phyloP scores from a whole-genome alignment of 2,329 filamentous ascomycete species.

The Arachnomyces sp. region DNA sequence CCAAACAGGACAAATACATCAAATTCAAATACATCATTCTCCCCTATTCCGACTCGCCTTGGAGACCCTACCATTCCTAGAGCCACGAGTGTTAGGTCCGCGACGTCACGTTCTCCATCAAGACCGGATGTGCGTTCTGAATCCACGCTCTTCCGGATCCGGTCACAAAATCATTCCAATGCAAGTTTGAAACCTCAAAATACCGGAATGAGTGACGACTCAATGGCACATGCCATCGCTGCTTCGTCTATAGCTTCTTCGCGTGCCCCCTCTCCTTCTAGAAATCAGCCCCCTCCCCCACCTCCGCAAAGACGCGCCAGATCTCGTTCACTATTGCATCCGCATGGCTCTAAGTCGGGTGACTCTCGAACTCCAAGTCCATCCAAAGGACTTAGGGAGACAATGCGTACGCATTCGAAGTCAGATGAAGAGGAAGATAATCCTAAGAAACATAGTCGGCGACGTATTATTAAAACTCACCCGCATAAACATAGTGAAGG shows the following conservation, averaged over 20 bases:
- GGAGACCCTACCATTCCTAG: background rate
- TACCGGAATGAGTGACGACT: conserved; percentile 25
- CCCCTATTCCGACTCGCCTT: too few relatives aligned
- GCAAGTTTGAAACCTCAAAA: too few relatives aligned
- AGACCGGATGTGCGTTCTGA: too few relatives aligned
- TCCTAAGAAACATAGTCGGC: conserved; percentile 22
- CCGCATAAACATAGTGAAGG: conserved; percentile 42
- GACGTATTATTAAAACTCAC: conserved; percentile 34
- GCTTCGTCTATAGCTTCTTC: conserved; percentile 40
- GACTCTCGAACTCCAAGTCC: conserved; percentile 28
- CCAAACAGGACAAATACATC: too few relatives aligned
- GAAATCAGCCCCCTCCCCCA: conserved; percentile 29
- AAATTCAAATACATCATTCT: too few relatives aligned
- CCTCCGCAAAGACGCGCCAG: conserved; percentile 30
- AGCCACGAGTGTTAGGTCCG: background rate
- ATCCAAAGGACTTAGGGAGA: conserved; percentile 31
- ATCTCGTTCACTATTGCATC: conserved; percentile 28
- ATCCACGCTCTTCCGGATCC: conserved; percentile 2
- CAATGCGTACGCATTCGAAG: conserved; percentile 32
- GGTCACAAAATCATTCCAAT: conserved; percentile 3
- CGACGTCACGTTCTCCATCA: too few relatives aligned
- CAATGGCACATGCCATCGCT: conserved; percentile 39
- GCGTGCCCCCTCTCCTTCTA: conserved; percentile 32
- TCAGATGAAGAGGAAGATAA: conserved; percentile 25
- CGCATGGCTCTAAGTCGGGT: conserved; percentile 23